These are phyloP conservation scores for Trypanosoma boissoni DNA, from an alignment of 208 protist genomes.

Conservation along the genomic window DNA sequence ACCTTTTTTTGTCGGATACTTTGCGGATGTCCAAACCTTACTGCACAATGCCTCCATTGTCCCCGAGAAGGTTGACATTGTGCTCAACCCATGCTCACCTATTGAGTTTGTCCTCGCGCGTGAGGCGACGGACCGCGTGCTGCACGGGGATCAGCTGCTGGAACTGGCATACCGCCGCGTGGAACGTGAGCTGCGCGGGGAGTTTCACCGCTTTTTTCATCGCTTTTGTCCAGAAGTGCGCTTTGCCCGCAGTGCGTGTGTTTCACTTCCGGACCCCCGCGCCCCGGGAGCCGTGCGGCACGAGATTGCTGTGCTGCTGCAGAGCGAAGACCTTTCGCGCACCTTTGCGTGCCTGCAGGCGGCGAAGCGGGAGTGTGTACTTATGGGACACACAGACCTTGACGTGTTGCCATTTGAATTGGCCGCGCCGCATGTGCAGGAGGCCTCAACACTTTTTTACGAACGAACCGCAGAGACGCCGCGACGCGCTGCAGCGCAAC, in stretches of 20 bases:
- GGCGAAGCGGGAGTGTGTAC: slow-evolving; percentile 49
- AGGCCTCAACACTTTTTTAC: slow-evolving; percentile 70
- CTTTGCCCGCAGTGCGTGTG: slow-evolving; percentile 63
- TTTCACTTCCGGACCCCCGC: slow-evolving; percentile 59
- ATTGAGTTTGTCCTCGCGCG: slow-evolving; percentile 85
- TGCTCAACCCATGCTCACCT: slow-evolving; percentile 79
- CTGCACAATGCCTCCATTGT: slow-evolving; percentile 86
- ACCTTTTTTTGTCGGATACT: slow-evolving; percentile 84
- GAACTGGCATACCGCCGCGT: slow-evolving; percentile 66
- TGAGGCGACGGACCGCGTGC: slow-evolving; percentile 71
- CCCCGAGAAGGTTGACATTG: slow-evolving; percentile 80
- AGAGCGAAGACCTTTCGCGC: slow-evolving; percentile 52
- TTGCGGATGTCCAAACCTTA: slow-evolving; percentile 82
- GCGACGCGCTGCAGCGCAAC: no score
- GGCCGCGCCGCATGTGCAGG: slow-evolving; percentile 63
- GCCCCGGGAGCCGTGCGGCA: slow-evolving; percentile 53
- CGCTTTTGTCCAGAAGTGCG: slow-evolving; percentile 62
- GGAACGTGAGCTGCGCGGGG: slow-evolving; percentile 67
- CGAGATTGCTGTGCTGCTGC: slow-evolving; percentile 63
- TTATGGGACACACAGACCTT: slow-evolving; percentile 82
- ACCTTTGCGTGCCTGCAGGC: slow-evolving; percentile 56
- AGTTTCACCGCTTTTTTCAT: slow-evolving; percentile 73
- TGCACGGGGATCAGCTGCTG: slow-evolving; percentile 72
- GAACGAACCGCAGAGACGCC: no score
- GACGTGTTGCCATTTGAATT: slow-evolving; percentile 62